Conservation (phyloP, 1,284 basidiomycete species). For the Fomitopsis palustris region DNA sequence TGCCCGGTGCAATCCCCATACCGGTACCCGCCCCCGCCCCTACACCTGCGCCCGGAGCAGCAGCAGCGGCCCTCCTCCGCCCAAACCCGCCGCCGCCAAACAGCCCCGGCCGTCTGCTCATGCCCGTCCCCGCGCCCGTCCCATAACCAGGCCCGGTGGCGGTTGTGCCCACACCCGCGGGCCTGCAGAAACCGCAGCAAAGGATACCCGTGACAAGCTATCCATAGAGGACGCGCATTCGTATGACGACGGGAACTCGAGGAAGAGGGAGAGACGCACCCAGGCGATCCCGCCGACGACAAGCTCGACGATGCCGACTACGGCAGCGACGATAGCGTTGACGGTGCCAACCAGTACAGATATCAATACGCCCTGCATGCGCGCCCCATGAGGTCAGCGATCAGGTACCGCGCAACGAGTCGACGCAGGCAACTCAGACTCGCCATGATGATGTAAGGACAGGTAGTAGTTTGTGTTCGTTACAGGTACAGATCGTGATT, state of each 20-base stretch:
- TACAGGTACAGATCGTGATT: neutral
- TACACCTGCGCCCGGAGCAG: neutral
- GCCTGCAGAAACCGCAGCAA: constrained; percentile 7
- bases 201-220: constrained; percentile 7
- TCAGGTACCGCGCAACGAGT: neutral
- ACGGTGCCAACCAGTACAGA: constrained; percentile 53
- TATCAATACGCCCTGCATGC: constrained; percentile 37
- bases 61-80: neutral
- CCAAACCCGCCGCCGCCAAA: constrained; percentile 2
- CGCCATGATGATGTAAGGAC: constrained; percentile 1
- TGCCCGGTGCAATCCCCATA: no score
- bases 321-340: constrained; percentile 52
- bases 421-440: neutral
- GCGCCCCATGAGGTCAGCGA: neutral
- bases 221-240: neutral
- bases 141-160: neutral
- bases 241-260: no score
- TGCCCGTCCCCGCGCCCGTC: constrained; percentile 3
- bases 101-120: neutral
- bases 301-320: constrained; percentile 32
- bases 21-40: neutral
- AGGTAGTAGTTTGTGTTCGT: neutral
- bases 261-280: neutral
- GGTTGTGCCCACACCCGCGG: neutral
- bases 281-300: constrained; percentile 7